Evolutionary conservation across 2,329 filamentous ascomycete species (phyloP).

Genomic region (Pleomassaria siparia): DNA sequence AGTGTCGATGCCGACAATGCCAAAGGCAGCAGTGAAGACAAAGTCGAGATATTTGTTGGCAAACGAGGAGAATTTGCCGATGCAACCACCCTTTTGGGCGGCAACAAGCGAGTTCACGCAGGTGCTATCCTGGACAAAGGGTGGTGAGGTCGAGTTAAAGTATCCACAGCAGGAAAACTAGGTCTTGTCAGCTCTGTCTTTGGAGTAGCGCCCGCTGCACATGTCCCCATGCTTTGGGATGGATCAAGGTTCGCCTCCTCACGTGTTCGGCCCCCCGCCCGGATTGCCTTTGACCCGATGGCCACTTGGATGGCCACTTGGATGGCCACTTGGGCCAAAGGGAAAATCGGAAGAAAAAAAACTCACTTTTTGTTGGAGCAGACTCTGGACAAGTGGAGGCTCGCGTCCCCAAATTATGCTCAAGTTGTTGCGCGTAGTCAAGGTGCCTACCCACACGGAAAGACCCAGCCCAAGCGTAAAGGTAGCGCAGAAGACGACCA

Average conservation of each 20-base stretch:
- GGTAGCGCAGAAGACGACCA: conserved; percentile 66
- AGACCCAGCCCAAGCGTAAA: conserved; percentile 64
- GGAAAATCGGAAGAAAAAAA: not conserved
- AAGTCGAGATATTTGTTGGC: conserved; percentile 71
- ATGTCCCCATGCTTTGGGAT: too few species aligned
- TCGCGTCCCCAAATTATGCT: conserved; percentile 62
- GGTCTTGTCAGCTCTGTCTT: conserved; percentile 22
- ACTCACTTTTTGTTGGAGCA: conserved; percentile 70
- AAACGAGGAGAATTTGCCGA: conserved; percentile 66
- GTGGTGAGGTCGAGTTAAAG: conserved; percentile 68
- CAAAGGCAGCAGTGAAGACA: conserved; percentile 79
- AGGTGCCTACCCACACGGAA: conserved; percentile 68
- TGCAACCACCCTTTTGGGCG: conserved; percentile 69
- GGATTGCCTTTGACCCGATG: not conserved
- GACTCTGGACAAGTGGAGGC: conserved; percentile 59
- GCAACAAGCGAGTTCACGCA: conserved; percentile 73
- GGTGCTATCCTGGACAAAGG: conserved; percentile 68
- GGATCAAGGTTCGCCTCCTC: conserved; percentile 8
- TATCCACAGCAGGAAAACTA: conserved; percentile 83
- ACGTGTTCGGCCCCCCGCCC: conserved; percentile 7
- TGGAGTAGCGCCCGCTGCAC: conserved; percentile 9
- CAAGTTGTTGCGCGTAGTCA: conserved; percentile 67
- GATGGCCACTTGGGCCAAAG: too few species aligned
- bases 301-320: not conserved
- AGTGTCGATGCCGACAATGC: conserved; percentile 70